Evolutionary conservation across 192 early-diverging fungal species (phyloP), one percentile per base, ranked within the genome.

Genomic region (Coemansia sp.): DNA sequence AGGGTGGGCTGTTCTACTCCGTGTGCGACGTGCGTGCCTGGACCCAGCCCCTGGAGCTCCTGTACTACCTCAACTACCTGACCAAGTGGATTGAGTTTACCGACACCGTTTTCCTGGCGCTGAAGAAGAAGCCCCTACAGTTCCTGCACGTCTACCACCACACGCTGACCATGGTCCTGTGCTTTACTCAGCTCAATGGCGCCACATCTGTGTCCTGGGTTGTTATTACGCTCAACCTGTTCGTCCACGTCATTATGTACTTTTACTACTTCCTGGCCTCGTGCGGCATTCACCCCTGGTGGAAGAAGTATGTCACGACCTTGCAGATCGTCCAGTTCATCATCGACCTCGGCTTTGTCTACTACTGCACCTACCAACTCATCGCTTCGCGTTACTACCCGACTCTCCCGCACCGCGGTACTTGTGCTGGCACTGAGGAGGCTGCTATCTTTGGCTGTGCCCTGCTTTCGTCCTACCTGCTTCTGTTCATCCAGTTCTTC

Each of bases 91-190:
- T 91, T 86, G 95, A 96, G 80, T 87, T 97, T 66, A 80, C 87
- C 59, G 95, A 96, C 76, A 97, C 95, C 16, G 81, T 95, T 27
- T 97, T 97, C 85, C 86, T 95, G 29, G 93, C 90, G 20, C 77
- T 91, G 38, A 92, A 89, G 82, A 92, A 92, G 89, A 95, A 93
- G 90, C 87, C 88, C 20, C 87, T 94, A 62, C 93, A 92, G 82
- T 97, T 97, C 85, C 84, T 97, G 63, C 96, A 97, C 67, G 92
- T 91, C 63, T 97, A 92, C 87, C 95, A 97, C 86, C 95, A 97
- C 86, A 88, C 92, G 22, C 87, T 94, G 87, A 96, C 95, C 59
- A 91, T 93, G 88, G 86, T 91, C 55, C 91, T 96, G 22, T 95
- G 94, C 85, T 95, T 86, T 68, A 87, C 88, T 54, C 93, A 96